Conservation (phyloP, 441 rosid genomes). For the Monsonia emarginata region DNA sequence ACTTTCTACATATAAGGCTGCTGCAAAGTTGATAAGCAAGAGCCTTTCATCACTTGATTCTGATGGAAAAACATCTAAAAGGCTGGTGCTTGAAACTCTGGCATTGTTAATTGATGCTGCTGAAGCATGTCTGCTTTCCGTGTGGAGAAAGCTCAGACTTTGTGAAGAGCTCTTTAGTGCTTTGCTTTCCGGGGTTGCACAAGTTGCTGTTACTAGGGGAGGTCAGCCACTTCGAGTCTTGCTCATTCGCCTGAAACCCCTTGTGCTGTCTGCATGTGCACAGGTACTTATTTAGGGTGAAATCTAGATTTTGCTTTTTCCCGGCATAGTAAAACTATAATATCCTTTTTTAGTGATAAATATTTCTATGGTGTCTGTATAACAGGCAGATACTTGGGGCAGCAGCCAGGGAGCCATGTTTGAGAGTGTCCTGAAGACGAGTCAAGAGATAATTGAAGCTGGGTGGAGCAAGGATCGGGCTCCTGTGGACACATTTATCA, state of each 20-base stretch:
- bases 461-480: conserved; percentile 90
- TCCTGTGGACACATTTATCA: conserved; percentile 89
- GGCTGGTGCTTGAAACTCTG: conserved; percentile 79
- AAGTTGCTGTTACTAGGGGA: conserved; percentile 74
- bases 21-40: conserved; percentile 64
- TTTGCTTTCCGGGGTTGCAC: conserved; percentile 70
- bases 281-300: conserved; percentile 44
- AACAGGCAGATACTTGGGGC: conserved; percentile 78
- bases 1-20: conserved; percentile 79
- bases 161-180: conserved; percentile 82
- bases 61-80: conserved; percentile 76
- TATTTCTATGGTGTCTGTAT: conserved; percentile 18
- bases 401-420: conserved; percentile 73
- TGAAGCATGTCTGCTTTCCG: conserved; percentile 76
- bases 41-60: conserved; percentile 65
- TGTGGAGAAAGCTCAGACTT: conserved; percentile 81
- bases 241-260: conserved; percentile 84
- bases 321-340: not conserved
- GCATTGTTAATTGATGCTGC: conserved; percentile 77
- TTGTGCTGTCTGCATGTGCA: conserved; percentile 75
- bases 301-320: conserved; percentile 9
- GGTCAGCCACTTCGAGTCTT: conserved; percentile 84
- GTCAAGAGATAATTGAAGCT: conserved; percentile 80
- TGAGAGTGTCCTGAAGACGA: conserved; percentile 64
- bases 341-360: not conserved